phyloP scores from a whole-genome alignment of 768 basidiomycete species.

The Coprinopsis marcescibilis region DNA sequence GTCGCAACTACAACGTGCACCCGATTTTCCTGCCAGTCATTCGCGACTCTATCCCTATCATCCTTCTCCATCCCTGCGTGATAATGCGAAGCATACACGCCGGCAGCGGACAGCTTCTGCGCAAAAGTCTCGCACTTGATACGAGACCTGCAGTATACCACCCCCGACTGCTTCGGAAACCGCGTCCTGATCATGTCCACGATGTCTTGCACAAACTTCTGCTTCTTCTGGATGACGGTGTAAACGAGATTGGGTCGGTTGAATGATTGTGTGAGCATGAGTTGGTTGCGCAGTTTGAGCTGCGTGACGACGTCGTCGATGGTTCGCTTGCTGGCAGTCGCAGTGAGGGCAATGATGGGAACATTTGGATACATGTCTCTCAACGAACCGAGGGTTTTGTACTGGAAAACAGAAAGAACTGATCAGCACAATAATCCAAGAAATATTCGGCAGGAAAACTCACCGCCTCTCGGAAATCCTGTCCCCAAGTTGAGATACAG shows the following conservation, averaged over 20 bases:
- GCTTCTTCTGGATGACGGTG: conserved; percentile 41
- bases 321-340: conserved; percentile 80
- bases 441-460: conserved; percentile 20
- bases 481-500: conserved; percentile 91
- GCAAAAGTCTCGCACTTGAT: conserved; percentile 80
- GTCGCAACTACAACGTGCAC: conserved; percentile 90
- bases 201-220: conserved; percentile 52
- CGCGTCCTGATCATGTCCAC: conserved; percentile 57
- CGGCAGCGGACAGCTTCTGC: conserved; percentile 50
- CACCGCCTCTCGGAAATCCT: conserved; percentile 85
- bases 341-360: conserved; percentile 95
- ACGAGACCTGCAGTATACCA: conserved; percentile 78
- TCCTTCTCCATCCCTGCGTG: conserved; percentile 71
- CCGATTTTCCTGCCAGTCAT: conserved; percentile 67
- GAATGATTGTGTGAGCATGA: conserved; percentile 75
- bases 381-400: conserved; percentile 58
- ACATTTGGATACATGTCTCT: conserved; percentile 70
- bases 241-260: conserved; percentile 93
- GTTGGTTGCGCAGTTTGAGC: conserved; percentile 55
- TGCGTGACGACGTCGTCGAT: conserved; percentile 73
- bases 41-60: conserved; percentile 59
- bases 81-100: conserved; percentile 68
- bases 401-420: conserved; percentile 37
- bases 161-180: conserved; percentile 60
- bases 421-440: background rate